phyloP scores from a whole-genome alignment of 768 basidiomycete species.

The Pleurotus eryngii region DNA sequence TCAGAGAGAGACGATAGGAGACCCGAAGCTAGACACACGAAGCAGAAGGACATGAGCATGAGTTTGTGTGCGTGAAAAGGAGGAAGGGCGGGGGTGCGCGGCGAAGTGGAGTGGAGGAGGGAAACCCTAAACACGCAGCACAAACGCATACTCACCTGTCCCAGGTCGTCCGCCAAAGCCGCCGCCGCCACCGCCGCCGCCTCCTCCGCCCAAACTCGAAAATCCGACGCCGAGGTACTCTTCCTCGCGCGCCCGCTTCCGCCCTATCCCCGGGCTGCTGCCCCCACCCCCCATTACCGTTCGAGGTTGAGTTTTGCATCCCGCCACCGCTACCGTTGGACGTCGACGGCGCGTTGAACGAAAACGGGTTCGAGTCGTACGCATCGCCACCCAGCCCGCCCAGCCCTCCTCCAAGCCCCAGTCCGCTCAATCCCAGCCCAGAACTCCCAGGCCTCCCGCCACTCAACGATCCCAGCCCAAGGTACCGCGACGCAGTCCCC shows the following conservation, averaged over 20 bases:
- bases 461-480: background rate
- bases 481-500: background rate
- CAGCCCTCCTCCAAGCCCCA: background rate
- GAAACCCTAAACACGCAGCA: too few relatives aligned
- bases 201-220: background rate
- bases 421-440: background rate
- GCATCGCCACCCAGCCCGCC: background rate
- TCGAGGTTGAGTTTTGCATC: too few relatives aligned
- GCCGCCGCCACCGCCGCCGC: background rate
- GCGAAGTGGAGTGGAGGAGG: background rate
- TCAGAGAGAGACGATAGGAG: background rate
- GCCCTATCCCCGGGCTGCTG: too few relatives aligned
- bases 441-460: background rate
- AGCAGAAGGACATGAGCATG: background rate
- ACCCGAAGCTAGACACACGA: too few relatives aligned
- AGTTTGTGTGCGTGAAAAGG: background rate
- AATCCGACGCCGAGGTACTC: background rate
- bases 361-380: slow-evolving; percentile 54
- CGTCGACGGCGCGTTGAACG: slow-evolving; percentile 36
- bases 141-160: slow-evolving; percentile 9
- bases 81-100: too few relatives aligned
- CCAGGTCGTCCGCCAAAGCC: background rate
- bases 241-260: background rate
- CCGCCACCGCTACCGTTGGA: too few relatives aligned
- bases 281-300: too few relatives aligned